Base-by-base conservation (phyloP, 2,329 filamentous ascomycete genomes). In the Aspergillus jensenii region DNA sequence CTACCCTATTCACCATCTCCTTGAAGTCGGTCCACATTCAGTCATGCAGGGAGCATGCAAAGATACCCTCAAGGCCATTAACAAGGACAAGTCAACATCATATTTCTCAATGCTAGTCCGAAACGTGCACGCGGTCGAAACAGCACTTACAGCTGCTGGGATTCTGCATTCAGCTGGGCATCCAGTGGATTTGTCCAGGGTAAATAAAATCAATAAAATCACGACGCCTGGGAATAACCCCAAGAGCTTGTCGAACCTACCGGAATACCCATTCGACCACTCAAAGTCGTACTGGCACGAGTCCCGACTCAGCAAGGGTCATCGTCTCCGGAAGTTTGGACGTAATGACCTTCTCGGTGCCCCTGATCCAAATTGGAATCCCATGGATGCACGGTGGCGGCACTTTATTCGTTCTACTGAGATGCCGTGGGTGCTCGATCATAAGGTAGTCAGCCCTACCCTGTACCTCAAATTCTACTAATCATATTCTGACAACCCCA, bases 231-330 rank as follows among this genome's bases (percentile, higher is more conserved):
- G 27, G 1, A 31, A 31, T 3, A 37, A 37, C 0, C 5, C 14
- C 15, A 37, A 37, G 35, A n/a, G 14, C 35, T 37, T 37, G 14
- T 37, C 35, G 35, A 37, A 37, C 15, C 35, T 72, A 2, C 77
- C 77, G 0, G 56, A 66, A 3, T 80, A 79, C 55, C 68, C 74
- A 0, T 79, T 75, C 60, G 70, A 79, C 52, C 75, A 75, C 47
- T 68, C 68, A 2, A 66, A 65, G 12, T 60, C 21, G 0, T 76
- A 76, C 63, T 79, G 76, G 76, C 43, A 62, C 19, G 76, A 79
- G 40, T 54, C 47, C 9, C 48, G 59, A 2, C n/a, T 61, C 23
- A 60, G 58, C 47, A 59, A 57, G 14, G 65, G 65, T 14, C 41
- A 65, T 23, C 59, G 67, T 1, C 65, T 68, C 41, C 52, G 59